phyloP scores from a whole-genome alignment of 495 filamentous ascomycete genomes.

The Pyronema omphalodes region DNA sequence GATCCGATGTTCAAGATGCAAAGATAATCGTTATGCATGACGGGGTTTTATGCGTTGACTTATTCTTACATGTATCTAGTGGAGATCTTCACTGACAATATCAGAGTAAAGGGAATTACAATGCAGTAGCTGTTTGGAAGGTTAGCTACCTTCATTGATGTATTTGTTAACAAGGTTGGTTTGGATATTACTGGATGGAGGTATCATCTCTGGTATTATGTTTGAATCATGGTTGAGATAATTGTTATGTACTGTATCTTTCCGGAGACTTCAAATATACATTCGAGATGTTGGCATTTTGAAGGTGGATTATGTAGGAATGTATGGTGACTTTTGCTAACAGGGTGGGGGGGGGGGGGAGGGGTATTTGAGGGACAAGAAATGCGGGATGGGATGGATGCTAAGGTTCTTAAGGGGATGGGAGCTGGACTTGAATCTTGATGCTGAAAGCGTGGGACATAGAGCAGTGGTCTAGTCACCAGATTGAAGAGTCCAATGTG shows the following conservation, averaged over 20 bases:
- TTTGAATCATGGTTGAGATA: conserved; percentile 40
- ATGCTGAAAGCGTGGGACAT: too few species aligned
- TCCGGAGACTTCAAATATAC: conserved; percentile 45
- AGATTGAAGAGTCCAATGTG: too few species aligned
- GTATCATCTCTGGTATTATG: conserved; percentile 44
- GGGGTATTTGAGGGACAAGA: conserved; percentile 38
- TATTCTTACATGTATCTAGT: conserved; percentile 42
- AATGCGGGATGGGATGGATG: conserved; percentile 30
- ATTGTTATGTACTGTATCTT: conserved; percentile 44
- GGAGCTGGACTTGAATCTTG: too few species aligned
- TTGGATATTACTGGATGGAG: conserved; percentile 41
- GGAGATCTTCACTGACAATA: conserved; percentile 45
- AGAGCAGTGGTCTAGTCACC: too few species aligned
- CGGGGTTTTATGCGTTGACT: conserved; percentile 6
- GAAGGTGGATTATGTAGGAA: conserved; percentile 27
- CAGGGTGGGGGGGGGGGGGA: too few species aligned
- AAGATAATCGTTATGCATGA: not conserved
- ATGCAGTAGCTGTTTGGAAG: conserved; percentile 45
- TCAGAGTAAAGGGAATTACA: conserved; percentile 41
- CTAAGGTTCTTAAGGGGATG: conserved; percentile 34
- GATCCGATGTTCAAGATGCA: not conserved
- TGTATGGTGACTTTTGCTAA: not conserved
- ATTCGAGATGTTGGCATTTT: conserved; percentile 44
- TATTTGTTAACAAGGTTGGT: conserved; percentile 46
- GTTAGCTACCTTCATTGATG: conserved; percentile 38